A percentile compares a stretch with the other conserved stretches of the same genome.
These are phyloP conservation scores for Cercospora sp. DNA, from an alignment of 2,329 filamentous ascomycete species.

Conservation along the genomic window DNA sequence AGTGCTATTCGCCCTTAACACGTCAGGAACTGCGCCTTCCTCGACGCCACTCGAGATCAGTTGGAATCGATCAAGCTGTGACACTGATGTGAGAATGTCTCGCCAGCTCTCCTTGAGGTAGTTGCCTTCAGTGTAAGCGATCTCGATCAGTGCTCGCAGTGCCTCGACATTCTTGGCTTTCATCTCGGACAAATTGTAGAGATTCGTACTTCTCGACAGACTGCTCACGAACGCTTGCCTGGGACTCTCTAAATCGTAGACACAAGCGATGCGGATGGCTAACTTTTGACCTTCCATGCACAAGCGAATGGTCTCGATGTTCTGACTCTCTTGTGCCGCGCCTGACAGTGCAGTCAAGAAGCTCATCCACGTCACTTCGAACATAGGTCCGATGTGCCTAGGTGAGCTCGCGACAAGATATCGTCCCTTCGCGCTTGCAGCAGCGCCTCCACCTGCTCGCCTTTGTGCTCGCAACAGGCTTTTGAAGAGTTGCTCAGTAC, in stretches of 20 bases:
- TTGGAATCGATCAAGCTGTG: conserved; percentile 91
- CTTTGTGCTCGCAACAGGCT: conserved; percentile 88
- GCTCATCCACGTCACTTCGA: conserved; percentile 99
- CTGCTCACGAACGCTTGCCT: conserved; percentile 93
- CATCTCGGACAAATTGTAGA: conserved; percentile 95
- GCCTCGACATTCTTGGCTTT: conserved; percentile 95
- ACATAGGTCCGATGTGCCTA: conserved; percentile 96
- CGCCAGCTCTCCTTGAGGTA: conserved; percentile 88
- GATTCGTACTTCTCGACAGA: conserved; percentile 87
- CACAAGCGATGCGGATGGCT: conserved; percentile 86
- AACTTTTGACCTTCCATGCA: conserved; percentile 96
- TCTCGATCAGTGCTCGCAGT: conserved; percentile 83
- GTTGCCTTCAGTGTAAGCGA: conserved; percentile 91
- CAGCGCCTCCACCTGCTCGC: conserved; percentile 60
- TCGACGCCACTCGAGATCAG: conserved; percentile 93
- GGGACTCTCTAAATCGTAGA: conserved; percentile 91
- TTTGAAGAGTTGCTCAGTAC: conserved; percentile 85
- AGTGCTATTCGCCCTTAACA: conserved; percentile 65
- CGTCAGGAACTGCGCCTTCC: conserved; percentile 87
- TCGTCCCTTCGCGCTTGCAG: conserved; percentile 56
- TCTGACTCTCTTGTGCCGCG: conserved; percentile 89
- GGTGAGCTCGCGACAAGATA: conserved; percentile 94
- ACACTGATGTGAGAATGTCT: conserved; percentile 91
- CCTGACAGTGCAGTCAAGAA: conserved; percentile 93
- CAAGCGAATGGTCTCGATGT: conserved; percentile 84